Evolutionary conservation across 331 rosid species (phyloP), one percentile per base, ranked within the genome.

Genomic region (Stylosanthes scabra): DNA sequence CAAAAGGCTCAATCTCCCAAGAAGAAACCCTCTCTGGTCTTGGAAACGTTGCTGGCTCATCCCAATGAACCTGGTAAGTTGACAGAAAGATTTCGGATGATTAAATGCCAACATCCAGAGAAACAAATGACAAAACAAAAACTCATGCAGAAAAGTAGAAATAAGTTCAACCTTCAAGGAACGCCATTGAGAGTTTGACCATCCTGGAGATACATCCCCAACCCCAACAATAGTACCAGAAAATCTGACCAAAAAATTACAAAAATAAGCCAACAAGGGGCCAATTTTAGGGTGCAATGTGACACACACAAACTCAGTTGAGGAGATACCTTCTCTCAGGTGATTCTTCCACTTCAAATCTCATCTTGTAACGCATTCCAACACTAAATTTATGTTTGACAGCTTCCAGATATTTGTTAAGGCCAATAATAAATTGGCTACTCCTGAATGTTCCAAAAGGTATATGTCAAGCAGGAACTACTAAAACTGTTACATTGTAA

Each of bases 301-400:
- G 34, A 39, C 41, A 42, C 12, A 39, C 41, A n/a, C n/a, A n/a
- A n/a, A 42, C 9, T 47, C 44, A 11, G 12, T 49, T 5, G 14
- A 29, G 1, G 60, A 39, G 44, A 20, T 76, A 92, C 97, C 96
- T 86, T 84, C 92, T 85, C 73, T 90, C 96, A 0, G 94, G 92
- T 0, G 90, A 77, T 61, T 90, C 93, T 31, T 92, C 96, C 28
- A 88, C 93, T 76, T 92, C 98, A 64, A 90, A 92, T 51, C 87
- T 74, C 98, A 92, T 92, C 84, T 80, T 85, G 70, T 90, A 92
- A 41, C 95, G 95, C 88, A 81, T 87, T 54, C 98, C 93, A 46
- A 87, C 88, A 1, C 81, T 78, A 20, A 84, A 79, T 7, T 83
- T 80, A 15, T 72, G 77, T 70, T 72, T 90, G 9, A 79, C 41